phyloP scores from a whole-genome alignment of 1,284 basidiomycete genomes.

The Papiliotrema fonsecae region DNA sequence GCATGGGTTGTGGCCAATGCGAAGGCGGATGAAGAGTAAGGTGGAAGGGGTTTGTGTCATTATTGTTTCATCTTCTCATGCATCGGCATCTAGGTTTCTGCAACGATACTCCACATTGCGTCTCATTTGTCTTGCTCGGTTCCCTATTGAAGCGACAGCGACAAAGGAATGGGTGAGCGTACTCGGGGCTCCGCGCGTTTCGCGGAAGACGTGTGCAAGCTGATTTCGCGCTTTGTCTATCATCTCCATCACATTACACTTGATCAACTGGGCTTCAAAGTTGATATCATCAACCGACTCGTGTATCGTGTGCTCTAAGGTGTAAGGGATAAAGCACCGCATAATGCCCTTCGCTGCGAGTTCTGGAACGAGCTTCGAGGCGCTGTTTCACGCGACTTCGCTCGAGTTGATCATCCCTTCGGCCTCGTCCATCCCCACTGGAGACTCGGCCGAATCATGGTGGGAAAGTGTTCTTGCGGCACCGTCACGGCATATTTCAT shows the following conservation, averaged over 20 bases:
- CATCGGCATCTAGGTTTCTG: not conserved
- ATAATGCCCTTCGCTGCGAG: not conserved
- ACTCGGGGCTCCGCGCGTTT: constrained; percentile 5
- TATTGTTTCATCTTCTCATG: not conserved
- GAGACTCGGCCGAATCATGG: constrained; percentile 24
- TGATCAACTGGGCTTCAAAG: too few relatives aligned
- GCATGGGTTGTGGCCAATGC: constrained; percentile 60
- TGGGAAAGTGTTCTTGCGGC: constrained; percentile 16
- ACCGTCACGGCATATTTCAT: constrained; percentile 50
- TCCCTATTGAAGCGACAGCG: not conserved
- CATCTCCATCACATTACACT: too few relatives aligned
- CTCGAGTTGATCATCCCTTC: constrained; percentile 65
- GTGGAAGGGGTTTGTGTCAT: constrained; percentile 7
- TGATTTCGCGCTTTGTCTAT: too few relatives aligned
- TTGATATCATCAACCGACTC: too few relatives aligned
- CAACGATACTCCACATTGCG: not conserved
- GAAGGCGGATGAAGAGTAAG: constrained; percentile 15
- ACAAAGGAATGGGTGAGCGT: not conserved
- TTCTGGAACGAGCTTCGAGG: constrained; percentile 50
- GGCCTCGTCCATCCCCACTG: constrained; percentile 56
- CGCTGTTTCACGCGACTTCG: constrained; percentile 59
- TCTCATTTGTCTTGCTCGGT: not conserved
- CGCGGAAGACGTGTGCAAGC: too few relatives aligned
- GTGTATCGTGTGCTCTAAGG: too few relatives aligned
- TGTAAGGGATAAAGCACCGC: too few relatives aligned